Percentiles rank a stretch among this genome's conserved stretches.
phyloP scores from a whole-genome alignment of 108 stramenopile genomes.

The Mayamaea pseudoterrestris region DNA sequence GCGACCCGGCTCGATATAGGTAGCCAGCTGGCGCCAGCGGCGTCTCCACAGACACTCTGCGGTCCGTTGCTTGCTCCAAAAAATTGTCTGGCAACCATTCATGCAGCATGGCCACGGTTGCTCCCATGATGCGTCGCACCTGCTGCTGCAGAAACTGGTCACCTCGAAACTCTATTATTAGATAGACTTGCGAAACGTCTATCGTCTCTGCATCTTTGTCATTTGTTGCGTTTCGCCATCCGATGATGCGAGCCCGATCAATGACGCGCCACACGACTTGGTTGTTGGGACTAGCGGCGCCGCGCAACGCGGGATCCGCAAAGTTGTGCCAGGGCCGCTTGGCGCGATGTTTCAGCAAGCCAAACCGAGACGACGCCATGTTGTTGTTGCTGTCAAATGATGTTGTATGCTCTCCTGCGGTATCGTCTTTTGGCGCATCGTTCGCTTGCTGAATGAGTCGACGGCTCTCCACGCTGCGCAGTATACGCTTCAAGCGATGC shows the following conservation, averaged over 20 bases:
- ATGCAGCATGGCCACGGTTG: slow-evolving; percentile 42
- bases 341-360: slow-evolving; percentile 37
- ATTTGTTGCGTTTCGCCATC: background rate
- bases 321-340: slow-evolving; percentile 64
- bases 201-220: slow-evolving; percentile 1
- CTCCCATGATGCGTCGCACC: slow-evolving; percentile 37
- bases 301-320: slow-evolving; percentile 33
- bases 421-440: background rate
- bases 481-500: slow-evolving; percentile 10
- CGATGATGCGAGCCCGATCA: slow-evolving; percentile 44
- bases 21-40: slow-evolving; percentile 29
- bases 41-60: slow-evolving; percentile 23
- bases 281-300: slow-evolving; percentile 45
- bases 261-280: slow-evolving; percentile 60
- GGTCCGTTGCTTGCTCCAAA: slow-evolving; percentile 27
- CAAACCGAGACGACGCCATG: slow-evolving; percentile 46
- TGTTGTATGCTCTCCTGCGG: slow-evolving; percentile 1
- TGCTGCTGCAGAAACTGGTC: slow-evolving; percentile 50
- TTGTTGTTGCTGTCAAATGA: slow-evolving; percentile 7
- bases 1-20: slow-evolving; percentile 31
- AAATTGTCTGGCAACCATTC: slow-evolving; percentile 45
- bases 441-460: background rate
- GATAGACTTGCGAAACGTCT: too few relatives aligned
- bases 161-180: slow-evolving; percentile 48
- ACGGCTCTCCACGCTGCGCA: slow-evolving; percentile 17